phyloP scores from a whole-genome alignment of 1,139 yeast genomes.

The Sugiyamaella castrensis region DNA sequence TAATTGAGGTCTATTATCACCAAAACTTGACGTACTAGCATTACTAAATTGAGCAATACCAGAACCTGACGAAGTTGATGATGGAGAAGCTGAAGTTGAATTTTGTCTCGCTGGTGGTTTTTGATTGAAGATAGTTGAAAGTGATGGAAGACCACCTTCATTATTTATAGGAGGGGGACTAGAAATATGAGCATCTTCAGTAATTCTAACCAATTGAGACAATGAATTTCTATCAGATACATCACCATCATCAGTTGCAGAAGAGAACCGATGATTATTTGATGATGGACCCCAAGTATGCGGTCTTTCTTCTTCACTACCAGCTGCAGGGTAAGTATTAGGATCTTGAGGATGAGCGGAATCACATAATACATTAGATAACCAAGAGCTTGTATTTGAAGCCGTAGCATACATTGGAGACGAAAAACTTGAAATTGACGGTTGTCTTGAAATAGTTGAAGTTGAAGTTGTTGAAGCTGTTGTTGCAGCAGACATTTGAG shows the following conservation, averaged over 20 bases:
- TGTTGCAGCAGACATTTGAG: conserved; percentile 19
- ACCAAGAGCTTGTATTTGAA: conserved; percentile 32
- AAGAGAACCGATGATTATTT: conserved; percentile 25
- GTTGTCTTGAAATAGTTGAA: conserved; percentile 27
- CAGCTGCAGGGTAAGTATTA: conserved; percentile 14
- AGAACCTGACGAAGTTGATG: conserved; percentile 10
- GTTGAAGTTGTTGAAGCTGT: conserved; percentile 16
- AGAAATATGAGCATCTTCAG: conserved; percentile 32
- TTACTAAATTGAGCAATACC: conserved; percentile 2
- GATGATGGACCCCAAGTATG: conserved; percentile 36
- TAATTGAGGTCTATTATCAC: conserved; percentile 27
- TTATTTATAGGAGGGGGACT: conserved; percentile 21
- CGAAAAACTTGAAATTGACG: conserved; percentile 25
- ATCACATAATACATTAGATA: conserved; percentile 31
- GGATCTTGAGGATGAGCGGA: conserved; percentile 13
- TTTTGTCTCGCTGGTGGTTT: conserved; percentile 8
- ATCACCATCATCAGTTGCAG: conserved; percentile 27
- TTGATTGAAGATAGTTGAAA: conserved; percentile 20
- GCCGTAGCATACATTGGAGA: conserved; percentile 28
- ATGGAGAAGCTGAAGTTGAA: conserved; percentile 18
- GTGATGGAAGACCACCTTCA: conserved; percentile 21
- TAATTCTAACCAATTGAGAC: conserved; percentile 30
- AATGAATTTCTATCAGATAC: conserved; percentile 27
- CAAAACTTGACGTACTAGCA: conserved; percentile 2
- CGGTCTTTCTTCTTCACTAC: conserved; percentile 31